Evolutionary conservation across 208 protist genomes (phyloP).

Genomic region (Spongospora subterranea): DNA sequence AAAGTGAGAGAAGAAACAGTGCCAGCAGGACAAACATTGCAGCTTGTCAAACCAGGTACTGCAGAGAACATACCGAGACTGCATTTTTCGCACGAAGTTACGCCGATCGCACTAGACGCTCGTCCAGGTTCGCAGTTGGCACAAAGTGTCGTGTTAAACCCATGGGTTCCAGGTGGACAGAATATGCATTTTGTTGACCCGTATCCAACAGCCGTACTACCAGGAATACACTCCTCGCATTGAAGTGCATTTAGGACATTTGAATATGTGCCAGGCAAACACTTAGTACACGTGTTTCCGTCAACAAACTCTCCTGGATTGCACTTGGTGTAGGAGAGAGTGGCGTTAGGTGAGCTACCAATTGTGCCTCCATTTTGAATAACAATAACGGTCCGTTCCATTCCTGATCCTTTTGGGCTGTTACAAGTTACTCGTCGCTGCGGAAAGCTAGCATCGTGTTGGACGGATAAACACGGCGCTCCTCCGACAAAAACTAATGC

Average conservation of each 20-base stretch:
- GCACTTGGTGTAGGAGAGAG: constrained; percentile 22
- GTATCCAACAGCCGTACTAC: neutral
- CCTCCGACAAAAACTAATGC: constrained; percentile 49
- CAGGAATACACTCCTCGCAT: neutral
- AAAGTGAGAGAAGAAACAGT: neutral
- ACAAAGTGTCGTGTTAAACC: neutral
- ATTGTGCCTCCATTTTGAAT: constrained; percentile 17
- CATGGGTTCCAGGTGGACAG: neutral
- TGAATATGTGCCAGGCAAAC: constrained; percentile 5
- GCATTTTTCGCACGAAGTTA: constrained; percentile 36
- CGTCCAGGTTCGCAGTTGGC: neutral
- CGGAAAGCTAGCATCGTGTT: neutral
- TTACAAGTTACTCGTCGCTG: neutral
- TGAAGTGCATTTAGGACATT: neutral
- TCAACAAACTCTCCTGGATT: neutral
- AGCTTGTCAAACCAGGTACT: neutral
- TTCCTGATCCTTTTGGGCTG: neutral
- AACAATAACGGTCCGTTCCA: neutral
- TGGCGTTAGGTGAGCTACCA: neutral
- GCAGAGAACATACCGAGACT: neutral
- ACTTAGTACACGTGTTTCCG: neutral
- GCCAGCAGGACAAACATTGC: neutral
- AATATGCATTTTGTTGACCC: neutral
- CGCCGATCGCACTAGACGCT: neutral
- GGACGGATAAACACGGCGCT: neutral